phyloP scores from a whole-genome alignment of 106 monocot genomes.

The Phalaenopsis equestris region DNA sequence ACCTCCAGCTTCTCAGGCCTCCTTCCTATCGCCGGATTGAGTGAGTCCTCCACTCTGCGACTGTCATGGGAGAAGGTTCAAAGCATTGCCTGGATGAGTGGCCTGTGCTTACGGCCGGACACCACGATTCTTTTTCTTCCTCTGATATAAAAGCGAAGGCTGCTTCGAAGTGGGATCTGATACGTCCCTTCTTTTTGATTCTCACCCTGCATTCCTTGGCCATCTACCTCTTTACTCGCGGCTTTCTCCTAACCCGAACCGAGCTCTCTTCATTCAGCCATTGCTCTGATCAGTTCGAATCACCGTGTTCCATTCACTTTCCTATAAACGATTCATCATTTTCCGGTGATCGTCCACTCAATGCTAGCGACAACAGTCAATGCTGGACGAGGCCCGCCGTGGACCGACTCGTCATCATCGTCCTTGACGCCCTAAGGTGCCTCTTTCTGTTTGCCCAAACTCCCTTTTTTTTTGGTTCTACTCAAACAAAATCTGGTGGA shows the following conservation, averaged over 20 bases:
- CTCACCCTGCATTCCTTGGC: constrained; percentile 50
- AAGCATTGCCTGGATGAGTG: not conserved
- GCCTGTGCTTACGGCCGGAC: not conserved
- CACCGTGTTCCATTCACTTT: constrained; percentile 25
- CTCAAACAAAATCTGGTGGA: not conserved
- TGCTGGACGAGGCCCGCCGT: constrained; percentile 83
- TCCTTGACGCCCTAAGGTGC: constrained; percentile 88
- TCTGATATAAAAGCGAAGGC: not conserved
- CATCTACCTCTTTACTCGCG: constrained; percentile 83
- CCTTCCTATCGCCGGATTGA: not conserved
- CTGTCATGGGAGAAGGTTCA: not conserved
- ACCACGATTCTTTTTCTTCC: not conserved
- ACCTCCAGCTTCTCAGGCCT: not conserved
- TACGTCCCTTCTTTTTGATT: constrained; percentile 46
- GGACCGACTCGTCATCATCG: constrained; percentile 70
- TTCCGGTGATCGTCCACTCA: not conserved
- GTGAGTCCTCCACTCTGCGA: not conserved
- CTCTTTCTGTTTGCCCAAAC: not conserved
- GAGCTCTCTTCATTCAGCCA: constrained; percentile 70
- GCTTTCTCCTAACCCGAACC: constrained; percentile 93
- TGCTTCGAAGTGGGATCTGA: constrained; percentile 1
- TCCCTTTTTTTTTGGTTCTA: not conserved
- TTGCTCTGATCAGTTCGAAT: constrained; percentile 42
- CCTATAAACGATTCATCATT: not conserved
- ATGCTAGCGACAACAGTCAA: not conserved